Conservation (phyloP, 441 rosid genomes). For the Populus tomentosa region DNA sequence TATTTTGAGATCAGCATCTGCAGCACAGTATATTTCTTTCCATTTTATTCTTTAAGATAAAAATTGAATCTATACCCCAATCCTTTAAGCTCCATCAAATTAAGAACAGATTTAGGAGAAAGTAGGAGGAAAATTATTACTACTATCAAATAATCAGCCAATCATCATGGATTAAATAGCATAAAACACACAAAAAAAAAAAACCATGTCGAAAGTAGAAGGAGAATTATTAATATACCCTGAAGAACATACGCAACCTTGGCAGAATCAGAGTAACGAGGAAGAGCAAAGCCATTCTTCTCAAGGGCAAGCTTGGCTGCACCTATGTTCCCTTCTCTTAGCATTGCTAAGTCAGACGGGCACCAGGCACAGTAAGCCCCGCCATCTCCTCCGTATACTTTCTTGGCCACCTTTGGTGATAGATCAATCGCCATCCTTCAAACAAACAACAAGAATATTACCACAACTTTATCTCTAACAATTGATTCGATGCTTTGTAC, state of each 20-base stretch:
- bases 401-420: constrained; percentile 62
- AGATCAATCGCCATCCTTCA: constrained; percentile 67
- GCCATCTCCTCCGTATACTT: constrained; percentile 56
- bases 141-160: no score
- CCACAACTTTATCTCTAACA: no score
- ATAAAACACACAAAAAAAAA: no score
- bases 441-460: no score
- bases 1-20: neutral
- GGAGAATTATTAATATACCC: constrained; percentile 33
- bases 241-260: constrained; percentile 89
- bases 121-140: neutral
- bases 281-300: constrained; percentile 78
- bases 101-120: no score
- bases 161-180: no score
- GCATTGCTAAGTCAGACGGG: constrained; percentile 74
- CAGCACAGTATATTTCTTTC: neutral
- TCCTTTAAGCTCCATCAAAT: neutral
- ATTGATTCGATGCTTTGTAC: no score
- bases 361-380: constrained; percentile 80
- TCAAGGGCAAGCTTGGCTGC: constrained; percentile 73
- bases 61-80: neutral
- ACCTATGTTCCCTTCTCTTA: constrained; percentile 70
- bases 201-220: neutral
- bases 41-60: no score
- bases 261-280: constrained; percentile 75